phyloP scores from a whole-genome alignment of 352 stramenopile species.

The Globisporangium mamillatum region DNA sequence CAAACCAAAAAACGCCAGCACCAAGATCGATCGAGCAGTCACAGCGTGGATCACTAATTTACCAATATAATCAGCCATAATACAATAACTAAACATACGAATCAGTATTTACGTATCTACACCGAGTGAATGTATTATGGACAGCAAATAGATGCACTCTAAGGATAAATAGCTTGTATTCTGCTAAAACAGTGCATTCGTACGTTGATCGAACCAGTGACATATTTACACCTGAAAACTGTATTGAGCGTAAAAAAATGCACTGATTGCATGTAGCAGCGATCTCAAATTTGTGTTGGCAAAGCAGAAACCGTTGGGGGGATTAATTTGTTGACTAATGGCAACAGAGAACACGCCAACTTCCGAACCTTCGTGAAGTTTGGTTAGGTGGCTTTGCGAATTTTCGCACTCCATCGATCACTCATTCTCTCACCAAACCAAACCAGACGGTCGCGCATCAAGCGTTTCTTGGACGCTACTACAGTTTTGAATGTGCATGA shows the following conservation, averaged over 20 bases:
- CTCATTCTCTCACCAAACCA: no score
- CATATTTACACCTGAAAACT: neutral
- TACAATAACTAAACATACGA: no score
- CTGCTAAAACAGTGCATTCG: neutral
- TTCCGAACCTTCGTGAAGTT: neutral
- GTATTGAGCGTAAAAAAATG: neutral
- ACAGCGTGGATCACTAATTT: neutral
- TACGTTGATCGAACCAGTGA: neutral
- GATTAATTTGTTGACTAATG: neutral
- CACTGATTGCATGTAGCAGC: neutral
- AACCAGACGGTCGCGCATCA: neutral
- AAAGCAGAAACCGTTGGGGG: neutral
- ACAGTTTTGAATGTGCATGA: neutral
- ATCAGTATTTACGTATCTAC: neutral
- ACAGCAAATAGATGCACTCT: neutral
- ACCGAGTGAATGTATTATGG: neutral
- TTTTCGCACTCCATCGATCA: neutral
- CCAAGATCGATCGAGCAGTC: conserved; percentile 3
- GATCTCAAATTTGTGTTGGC: neutral
- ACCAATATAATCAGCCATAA: no score
- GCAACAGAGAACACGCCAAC: neutral
- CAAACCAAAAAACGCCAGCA: conserved; percentile 5
- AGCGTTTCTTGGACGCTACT: neutral
- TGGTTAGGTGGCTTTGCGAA: neutral
- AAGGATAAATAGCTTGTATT: neutral